phyloP scores from a whole-genome alignment of 257 asterid genomes.

The Solanum piurae region DNA sequence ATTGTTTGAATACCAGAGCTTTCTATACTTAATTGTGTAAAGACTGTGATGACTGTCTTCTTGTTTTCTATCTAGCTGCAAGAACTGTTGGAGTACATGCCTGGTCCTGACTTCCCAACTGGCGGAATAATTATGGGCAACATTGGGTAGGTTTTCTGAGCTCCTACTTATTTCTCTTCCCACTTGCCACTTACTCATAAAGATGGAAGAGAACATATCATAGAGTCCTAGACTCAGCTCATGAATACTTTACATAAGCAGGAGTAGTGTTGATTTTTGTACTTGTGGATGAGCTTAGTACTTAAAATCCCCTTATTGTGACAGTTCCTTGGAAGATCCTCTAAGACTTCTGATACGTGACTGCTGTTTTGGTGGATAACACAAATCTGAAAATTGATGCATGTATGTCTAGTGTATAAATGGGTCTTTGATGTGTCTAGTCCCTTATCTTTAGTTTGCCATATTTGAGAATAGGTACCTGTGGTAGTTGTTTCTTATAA shows the following conservation, averaged over 20 bases:
- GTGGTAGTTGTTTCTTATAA: background rate
- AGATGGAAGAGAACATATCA: background rate
- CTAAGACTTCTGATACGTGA: background rate
- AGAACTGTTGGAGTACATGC: conserved; percentile 96
- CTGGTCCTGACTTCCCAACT: conserved; percentile 99
- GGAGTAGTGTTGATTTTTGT: background rate
- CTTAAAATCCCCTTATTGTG: background rate
- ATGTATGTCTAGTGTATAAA: background rate
- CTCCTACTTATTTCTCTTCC: background rate
- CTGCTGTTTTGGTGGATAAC: background rate
- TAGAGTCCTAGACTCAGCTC: background rate
- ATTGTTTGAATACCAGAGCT: background rate
- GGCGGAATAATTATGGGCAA: conserved; percentile 98
- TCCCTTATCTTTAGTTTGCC: background rate
- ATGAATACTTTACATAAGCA: background rate
- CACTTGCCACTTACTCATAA: background rate
- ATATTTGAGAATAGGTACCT: background rate
- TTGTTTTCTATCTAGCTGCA: conserved; percentile 44
- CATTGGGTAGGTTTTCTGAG: conserved; percentile 49
- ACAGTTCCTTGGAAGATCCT: background rate
- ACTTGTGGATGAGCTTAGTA: background rate
- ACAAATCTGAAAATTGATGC: background rate
- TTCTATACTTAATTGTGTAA: background rate
- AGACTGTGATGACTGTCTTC: background rate
- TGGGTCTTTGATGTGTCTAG: background rate